These are phyloP conservation scores for Hanseniaspora opuntiae DNA, from an alignment of 805 yeast species.

Conservation along the genomic window DNA sequence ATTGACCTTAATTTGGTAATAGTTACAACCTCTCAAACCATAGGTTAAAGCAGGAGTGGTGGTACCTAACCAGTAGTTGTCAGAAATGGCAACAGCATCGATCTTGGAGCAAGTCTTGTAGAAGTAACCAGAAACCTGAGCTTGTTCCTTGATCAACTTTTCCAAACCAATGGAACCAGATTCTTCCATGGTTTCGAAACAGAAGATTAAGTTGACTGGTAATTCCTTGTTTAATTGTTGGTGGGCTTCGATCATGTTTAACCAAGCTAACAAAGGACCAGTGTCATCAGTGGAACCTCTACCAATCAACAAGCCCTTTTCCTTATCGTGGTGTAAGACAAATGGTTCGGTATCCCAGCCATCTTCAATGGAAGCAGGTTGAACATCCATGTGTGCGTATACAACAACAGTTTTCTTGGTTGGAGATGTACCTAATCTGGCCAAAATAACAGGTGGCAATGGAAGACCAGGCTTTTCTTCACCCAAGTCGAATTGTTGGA, in stretches of 20 bases:
- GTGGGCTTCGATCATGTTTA: constrained; percentile 85
- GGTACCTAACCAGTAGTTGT: constrained; percentile 97
- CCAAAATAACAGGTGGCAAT: constrained; percentile 91
- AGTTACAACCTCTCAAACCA: constrained; percentile 93
- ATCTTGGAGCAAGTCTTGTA: constrained; percentile 64
- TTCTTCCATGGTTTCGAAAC: constrained; percentile 99
- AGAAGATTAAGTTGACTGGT: constrained; percentile 83
- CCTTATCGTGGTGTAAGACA: constrained; percentile 45
- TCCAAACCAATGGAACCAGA: constrained; percentile 90
- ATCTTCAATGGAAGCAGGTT: constrained; percentile 82
- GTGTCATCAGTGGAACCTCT: constrained; percentile 96
- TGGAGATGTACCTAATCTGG: constrained; percentile 72
- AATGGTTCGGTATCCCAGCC: constrained; percentile 97
- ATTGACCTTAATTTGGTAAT: constrained; percentile 64
- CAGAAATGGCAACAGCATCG: constrained; percentile 90
- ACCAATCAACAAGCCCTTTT: constrained; percentile 62
- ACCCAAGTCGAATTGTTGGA: constrained; percentile 73
- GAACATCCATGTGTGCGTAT: constrained; percentile 97
- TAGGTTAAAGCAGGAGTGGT: constrained; percentile 92
- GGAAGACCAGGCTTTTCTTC: constrained; percentile 71
- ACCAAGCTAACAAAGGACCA: constrained; percentile 97
- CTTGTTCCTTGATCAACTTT: constrained; percentile 65
- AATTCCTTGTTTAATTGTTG: constrained; percentile 67
- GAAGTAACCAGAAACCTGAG: constrained; percentile 26
- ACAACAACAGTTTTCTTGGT: constrained; percentile 62